These are phyloP conservation scores for Durotheca rogersii DNA, from an alignment of 495 filamentous ascomycete species.

Conservation along the genomic window DNA sequence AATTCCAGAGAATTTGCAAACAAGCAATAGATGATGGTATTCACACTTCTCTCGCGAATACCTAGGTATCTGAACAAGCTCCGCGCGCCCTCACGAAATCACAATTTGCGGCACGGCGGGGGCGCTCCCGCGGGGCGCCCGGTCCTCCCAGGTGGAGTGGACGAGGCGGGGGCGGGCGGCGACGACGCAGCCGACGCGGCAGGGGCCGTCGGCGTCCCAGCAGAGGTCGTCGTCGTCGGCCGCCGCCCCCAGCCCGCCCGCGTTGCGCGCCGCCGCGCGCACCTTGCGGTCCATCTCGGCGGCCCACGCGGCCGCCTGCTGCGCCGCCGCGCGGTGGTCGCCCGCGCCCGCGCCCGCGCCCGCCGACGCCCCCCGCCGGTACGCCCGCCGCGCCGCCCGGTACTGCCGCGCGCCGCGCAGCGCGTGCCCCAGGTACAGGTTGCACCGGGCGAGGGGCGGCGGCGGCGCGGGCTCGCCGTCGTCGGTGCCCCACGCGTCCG, in stretches of 20 bases:
- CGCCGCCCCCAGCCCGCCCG: conserved; percentile 13
- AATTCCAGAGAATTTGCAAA: no score
- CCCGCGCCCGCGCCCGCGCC: not conserved
- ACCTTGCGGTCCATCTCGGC: conserved; percentile 5
- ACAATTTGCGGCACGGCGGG: no score
- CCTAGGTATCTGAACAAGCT: no score
- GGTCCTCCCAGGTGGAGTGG: no score
- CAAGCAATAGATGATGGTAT: no score
- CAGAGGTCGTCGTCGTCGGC: not conserved
- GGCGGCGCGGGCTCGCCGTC: no score
- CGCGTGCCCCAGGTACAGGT: conserved; percentile 23
- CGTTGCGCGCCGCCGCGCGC: conserved; percentile 9
- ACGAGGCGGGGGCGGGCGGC: no score
- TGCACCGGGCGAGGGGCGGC: conserved; percentile 23
- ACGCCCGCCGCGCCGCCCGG: conserved; percentile 14
- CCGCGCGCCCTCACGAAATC: no score
- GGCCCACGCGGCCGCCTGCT: conserved; percentile 2
- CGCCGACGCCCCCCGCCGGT: conserved; percentile 8
- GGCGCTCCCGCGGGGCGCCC: no score
- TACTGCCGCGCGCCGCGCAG: conserved; percentile 8
- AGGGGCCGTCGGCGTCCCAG: no score
- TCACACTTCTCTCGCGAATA: no score
- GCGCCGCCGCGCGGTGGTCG: conserved; percentile 8
- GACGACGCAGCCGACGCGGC: no score
- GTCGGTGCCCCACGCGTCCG: conserved; percentile 29